These are phyloP conservation scores for Cucumis sativus DNA, from an alignment of 306 rosid species.

Conservation along the genomic window Cucumber_9930_V3 NC_026658.2:25895001-25895500, in stretches of 20 bases:
- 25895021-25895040: neutral
- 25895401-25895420: neutral
- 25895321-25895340: neutral
- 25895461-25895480: neutral
- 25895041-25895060: neutral
- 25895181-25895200: slow-evolving; percentile 79
- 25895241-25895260: neutral
- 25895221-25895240: slow-evolving; percentile 80
- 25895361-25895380: neutral
- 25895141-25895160: neutral
- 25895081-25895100: neutral
- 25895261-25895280: neutral
- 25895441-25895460: neutral
- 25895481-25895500: neutral
- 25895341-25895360: neutral
- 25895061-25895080: neutral
- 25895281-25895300: neutral
- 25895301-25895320: neutral
- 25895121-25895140: neutral
- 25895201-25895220: slow-evolving; percentile 65
- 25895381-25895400: neutral
- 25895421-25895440: neutral
- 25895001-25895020: slow-evolving; percentile 30
- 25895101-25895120: neutral
- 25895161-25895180: slow-evolving; percentile 7